Evolutionary conservation across 2,329 filamentous ascomycete species (phyloP), one percentile per base, ranked within the genome.

Genomic region (Colletotrichum euphorbiae): DNA sequence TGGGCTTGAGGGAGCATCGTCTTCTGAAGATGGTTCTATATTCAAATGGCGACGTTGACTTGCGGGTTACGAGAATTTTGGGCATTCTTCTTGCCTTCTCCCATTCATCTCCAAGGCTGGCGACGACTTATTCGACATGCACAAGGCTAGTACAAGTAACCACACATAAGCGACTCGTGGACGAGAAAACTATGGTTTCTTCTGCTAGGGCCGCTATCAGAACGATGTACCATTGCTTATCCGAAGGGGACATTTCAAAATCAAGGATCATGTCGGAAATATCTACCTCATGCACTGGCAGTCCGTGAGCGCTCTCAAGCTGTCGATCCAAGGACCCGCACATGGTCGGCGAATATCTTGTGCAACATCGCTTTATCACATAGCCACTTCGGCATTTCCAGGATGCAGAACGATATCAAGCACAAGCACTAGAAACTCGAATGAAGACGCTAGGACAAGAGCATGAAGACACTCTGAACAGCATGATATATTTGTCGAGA

Each of bases 131-230:
- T n/a, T n/a, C n/a, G n/a, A n/a, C n/a, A n/a, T n/a, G n/a, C n/a
- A n/a, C n/a, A n/a, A n/a, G n/a, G n/a, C n/a, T n/a, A n/a, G n/a
- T n/a, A n/a, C n/a, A n/a, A n/a, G n/a, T n/a, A n/a, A n/a, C n/a
- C 79, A 78, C 77, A 0, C 73, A 67, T 4, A 75, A 73, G 40
- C 80, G 78, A 74, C 63, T 80, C 3, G 6, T 6, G 0, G n/a
- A 46, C 0, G 17, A 17, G 28, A 1, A 19, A 1, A n/a, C 0
- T 6, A 38, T 60, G 0, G 68, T 73, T 0, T 17, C 8, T 0
- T 77, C 75, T 11, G 62, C 69, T 0, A 43, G 55, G 19, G 36
- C 70, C 4, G 77, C 77, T 0, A 52, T 79, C 0, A 19, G 52
- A 0, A 61, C 67, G 0, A 72, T 79, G 6, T 71, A 71, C 0